Percentiles rank a stretch among this genome's conserved stretches.
Evolutionary conservation across 306 rosid species (phyloP).

Genomic region (Dicorynia guianensis): DNA sequence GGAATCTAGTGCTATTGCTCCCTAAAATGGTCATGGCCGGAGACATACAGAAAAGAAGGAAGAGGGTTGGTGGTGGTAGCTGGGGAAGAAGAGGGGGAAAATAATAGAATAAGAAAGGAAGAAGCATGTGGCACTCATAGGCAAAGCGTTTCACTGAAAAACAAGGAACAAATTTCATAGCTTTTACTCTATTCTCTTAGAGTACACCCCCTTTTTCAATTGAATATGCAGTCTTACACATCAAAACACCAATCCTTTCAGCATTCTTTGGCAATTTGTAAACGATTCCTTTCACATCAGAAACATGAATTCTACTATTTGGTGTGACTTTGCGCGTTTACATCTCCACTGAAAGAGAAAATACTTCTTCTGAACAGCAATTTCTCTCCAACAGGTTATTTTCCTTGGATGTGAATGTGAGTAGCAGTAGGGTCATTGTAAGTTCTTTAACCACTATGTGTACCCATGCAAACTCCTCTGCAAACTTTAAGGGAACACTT

Average conservation of each 20-base stretch:
- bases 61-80: slow-evolving; percentile 48
- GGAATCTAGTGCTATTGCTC: too few relatives aligned
- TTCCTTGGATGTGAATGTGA: too few relatives aligned
- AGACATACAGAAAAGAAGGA: too few relatives aligned
- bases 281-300: slow-evolving; percentile 49
- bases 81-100: slow-evolving; percentile 34
- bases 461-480: too few relatives aligned
- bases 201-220: slow-evolving; percentile 49
- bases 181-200: slow-evolving; percentile 49
- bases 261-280: slow-evolving; percentile 38
- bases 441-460: too few relatives aligned
- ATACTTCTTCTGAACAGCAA: too few relatives aligned
- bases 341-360: slow-evolving; percentile 44
- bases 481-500: too few relatives aligned
- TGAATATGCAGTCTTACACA: slow-evolving; percentile 56
- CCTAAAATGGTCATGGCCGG: too few relatives aligned
- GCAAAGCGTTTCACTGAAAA: slow-evolving; percentile 74
- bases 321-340: slow-evolving; percentile 51
- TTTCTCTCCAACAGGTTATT: too few relatives aligned
- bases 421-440: too few relatives aligned
- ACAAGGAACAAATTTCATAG: slow-evolving; percentile 59
- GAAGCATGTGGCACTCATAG: slow-evolving; percentile 70
- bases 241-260: slow-evolving; percentile 54
- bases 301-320: slow-evolving; percentile 47
- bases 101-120: slow-evolving; percentile 25